These are phyloP conservation scores for Coemansia sp. DNA, from an alignment of 192 early-diverging fungal species.

Conservation along the genomic window DNA sequence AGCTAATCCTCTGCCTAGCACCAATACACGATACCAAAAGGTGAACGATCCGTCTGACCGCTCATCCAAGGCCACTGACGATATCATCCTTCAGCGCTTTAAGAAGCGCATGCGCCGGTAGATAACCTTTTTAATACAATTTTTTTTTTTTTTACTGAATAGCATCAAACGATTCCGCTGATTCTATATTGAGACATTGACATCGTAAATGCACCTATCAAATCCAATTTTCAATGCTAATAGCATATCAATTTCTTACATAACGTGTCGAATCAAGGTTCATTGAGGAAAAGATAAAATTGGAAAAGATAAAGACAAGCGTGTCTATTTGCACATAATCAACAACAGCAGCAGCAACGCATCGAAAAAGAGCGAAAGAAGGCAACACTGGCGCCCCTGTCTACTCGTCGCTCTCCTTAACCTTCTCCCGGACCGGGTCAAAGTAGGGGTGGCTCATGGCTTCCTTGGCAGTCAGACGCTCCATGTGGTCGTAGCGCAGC, in stretches of 20 bases:
- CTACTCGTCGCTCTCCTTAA: slow-evolving; percentile 19
- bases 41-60: slow-evolving; percentile 48
- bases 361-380: not conserved
- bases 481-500: slow-evolving; percentile 92
- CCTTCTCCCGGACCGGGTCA: slow-evolving; percentile 45
- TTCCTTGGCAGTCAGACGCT: slow-evolving; percentile 81
- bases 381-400: not conserved
- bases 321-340: slow-evolving; percentile 4
- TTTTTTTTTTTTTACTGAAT: no score
- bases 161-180: no score
- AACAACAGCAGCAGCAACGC: not conserved
- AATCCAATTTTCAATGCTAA: no score
- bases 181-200: not conserved
- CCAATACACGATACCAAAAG: slow-evolving; percentile 24
- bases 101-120: slow-evolving; percentile 80
- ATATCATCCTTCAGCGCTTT: slow-evolving; percentile 79
- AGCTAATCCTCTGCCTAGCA: slow-evolving; percentile 20
- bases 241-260: not conserved
- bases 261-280: not conserved
- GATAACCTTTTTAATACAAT: not conserved
- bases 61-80: slow-evolving; percentile 82
- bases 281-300: not conserved
- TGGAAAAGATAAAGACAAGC: not conserved
- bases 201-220: no score
- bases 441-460: slow-evolving; percentile 94